Evolutionary conservation across 2,329 filamentous ascomycete species (phyloP).

Genomic region (Ceratocystis cubensis): DNA sequence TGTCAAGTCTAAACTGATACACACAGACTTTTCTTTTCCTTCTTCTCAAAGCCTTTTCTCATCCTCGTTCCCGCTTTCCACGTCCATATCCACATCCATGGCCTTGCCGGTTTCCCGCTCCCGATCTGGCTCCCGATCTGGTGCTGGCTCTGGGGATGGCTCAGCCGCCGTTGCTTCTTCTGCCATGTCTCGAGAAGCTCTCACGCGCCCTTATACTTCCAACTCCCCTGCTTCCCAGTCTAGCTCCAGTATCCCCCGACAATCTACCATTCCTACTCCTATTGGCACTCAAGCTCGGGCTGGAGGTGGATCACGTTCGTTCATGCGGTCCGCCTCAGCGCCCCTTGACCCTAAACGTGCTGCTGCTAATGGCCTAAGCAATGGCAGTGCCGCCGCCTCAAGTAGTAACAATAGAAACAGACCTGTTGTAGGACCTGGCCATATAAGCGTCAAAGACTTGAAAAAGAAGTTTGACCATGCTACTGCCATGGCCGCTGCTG

Average conservation of each 20-base stretch:
- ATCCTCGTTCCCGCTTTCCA: background rate
- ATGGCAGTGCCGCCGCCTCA: background rate
- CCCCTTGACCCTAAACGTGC: conserved; percentile 17
- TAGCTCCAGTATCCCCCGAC: conserved; percentile 12
- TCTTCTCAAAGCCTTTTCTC: background rate
- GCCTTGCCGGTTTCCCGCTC: conserved; percentile 1
- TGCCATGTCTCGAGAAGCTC: background rate
- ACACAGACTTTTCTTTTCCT: background rate
- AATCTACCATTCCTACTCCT: conserved; percentile 17
- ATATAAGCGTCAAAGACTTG: conserved; percentile 61
- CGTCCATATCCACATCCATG: conserved; percentile 12
- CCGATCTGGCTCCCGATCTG: background rate
- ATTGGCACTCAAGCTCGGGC: conserved; percentile 9
- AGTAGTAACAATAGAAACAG: background rate
- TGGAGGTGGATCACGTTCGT: background rate
- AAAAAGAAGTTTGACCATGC: conserved; percentile 63
- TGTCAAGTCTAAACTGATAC: background rate
- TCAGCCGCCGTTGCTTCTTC: background rate
- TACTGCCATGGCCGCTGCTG: conserved; percentile 29
- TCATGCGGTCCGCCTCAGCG: conserved; percentile 18
- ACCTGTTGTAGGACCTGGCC: conserved; percentile 9
- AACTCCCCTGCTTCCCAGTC: background rate
- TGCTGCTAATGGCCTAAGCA: background rate
- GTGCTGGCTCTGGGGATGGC: background rate
- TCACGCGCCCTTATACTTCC: background rate